Evolutionary conservation across 495 filamentous ascomycete genomes (phyloP), one percentile per base, ranked within the genome.

Genomic region (Penicillium ucsense): DNA sequence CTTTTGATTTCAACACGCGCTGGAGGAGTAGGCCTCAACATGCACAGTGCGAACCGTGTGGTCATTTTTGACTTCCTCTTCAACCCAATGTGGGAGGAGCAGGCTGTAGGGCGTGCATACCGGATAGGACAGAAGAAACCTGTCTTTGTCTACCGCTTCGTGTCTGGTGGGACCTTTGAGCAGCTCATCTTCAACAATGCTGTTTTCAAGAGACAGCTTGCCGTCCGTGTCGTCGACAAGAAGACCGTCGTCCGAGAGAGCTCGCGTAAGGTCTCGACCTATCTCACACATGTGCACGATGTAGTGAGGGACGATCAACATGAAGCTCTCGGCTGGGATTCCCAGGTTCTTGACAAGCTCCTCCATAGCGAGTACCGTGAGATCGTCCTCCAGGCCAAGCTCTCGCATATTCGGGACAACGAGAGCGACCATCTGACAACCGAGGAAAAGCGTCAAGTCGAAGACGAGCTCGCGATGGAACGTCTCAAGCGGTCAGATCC

Each of bases 141-240:
- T 1, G 89, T 95, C 2, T 94, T 74, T 62, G 88, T 96, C 3
- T 97, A 97, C 59, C 84, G 85, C n/a, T 79, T 97, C 44, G 65
- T 84, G 27, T 68, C 79, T 9, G 87, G 80, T 4, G 90, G 89
- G 3, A 94, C 89, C 0, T 88, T 82, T 57, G 88, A 95, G 57
- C 77, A 83, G 29, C 70, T 71, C 1, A 65, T 90, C 12, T 77
- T 85, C 47, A 86, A 88, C 57, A 78, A 77, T 38, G 73, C 81
- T 1, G 57, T 89, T 11, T 94, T 85, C 74, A 97, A 97, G 58
- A 79, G 70, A 12, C 85, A 94, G 54, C 71, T 95, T 39, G 77
- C 88, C 0, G 75, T 74, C 20, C 78, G 86, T 9, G 86, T 94
- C 4, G 83, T 96, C 6, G 90, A 96, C 60, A 82, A 88, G 60